These are phyloP conservation scores for Symbiodinium pilosum DNA, from an alignment of 73 alveolate genomes.

Conservation along the genomic window DNA sequence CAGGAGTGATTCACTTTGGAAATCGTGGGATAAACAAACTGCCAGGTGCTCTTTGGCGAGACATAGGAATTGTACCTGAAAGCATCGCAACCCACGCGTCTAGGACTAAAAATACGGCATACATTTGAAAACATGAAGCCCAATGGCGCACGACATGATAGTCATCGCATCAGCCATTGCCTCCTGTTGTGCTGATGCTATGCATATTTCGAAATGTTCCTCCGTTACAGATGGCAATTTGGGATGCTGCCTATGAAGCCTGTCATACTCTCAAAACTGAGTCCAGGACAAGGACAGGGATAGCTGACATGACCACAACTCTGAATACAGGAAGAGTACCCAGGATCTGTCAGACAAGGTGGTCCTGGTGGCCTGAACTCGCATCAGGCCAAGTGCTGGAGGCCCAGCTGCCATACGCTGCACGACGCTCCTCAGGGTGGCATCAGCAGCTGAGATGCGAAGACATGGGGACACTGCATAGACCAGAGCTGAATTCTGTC, in stretches of 20 bases:
- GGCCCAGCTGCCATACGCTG: conserved; percentile 52
- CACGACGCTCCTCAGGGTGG: conserved; percentile 89
- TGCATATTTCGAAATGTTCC: no score
- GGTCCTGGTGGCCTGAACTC: conserved; percentile 23
- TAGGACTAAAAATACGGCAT: neutral
- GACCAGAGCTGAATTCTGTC: no score
- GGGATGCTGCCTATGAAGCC: no score
- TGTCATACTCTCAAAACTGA: no score
- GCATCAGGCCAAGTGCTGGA: conserved; percentile 32
- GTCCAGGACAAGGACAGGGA: no score
- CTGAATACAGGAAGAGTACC: no score
- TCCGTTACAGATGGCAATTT: neutral
- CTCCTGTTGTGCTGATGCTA: neutral
- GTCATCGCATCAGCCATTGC: conserved; percentile 94
- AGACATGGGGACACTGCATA: no score
- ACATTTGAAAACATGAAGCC: no score
- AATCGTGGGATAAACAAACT: conserved; percentile 36
- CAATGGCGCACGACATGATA: conserved; percentile 35
- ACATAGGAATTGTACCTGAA: conserved; percentile 66
- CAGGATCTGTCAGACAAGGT: no score
- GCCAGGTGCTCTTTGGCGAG: neutral
- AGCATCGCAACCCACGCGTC: neutral
- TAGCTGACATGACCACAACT: no score
- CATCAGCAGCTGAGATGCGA: no score
- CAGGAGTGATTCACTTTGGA: conserved; percentile 74